Evolutionary conservation across 352 stramenopile genomes (phyloP), one percentile per base, ranked within the genome.

Genomic region (Lagenidium giganteum): DNA sequence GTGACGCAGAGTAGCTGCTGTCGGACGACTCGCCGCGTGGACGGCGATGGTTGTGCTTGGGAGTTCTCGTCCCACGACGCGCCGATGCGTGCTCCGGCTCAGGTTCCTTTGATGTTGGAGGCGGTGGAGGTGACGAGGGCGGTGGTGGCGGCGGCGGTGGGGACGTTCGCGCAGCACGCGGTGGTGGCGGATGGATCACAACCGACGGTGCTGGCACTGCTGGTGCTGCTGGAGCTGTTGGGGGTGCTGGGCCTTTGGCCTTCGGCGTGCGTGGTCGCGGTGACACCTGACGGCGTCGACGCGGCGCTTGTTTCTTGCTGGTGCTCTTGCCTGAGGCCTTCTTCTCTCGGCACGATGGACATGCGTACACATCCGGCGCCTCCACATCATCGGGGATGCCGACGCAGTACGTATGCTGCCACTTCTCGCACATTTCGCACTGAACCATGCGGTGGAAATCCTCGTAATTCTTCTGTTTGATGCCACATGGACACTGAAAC

Each of bases 381-480:
- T 82, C 64, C 25, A 67, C 57, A 1, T 50, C 62, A 34, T 84
- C 68, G 2, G 58, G 56, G n/a, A 91, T 73, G 0, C 65, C 61
- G 3, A 67, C 73, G 37, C 81, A 93, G 21, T 53, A 28, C 1
- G 78, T 87, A 37, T 93, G 81, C 37, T 87, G 70, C 81, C 81
- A 93, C 5, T 63, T 81, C 31, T 77, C 61, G 45, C 78, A 90
- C 22, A 43, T 64, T 18, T 82, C 74, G 29, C 78, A 90, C 45
- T 88, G 65, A 9, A 91, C 63, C 79, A 91, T 91, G 20, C 64
- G 70, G 18, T 60, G 52, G 8, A 65, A 61, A 42, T 91, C 79
- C 32, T 91, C 74, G 35, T 83, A 79, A 38, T 91, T 88, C 24
- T 61, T 64, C 6, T 45, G 42, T 36, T 71, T 65, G 25, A 86